phyloP scores from a whole-genome alignment of 2,329 filamentous ascomycete genomes.

The Rhytidhysteron rufulum region DNA sequence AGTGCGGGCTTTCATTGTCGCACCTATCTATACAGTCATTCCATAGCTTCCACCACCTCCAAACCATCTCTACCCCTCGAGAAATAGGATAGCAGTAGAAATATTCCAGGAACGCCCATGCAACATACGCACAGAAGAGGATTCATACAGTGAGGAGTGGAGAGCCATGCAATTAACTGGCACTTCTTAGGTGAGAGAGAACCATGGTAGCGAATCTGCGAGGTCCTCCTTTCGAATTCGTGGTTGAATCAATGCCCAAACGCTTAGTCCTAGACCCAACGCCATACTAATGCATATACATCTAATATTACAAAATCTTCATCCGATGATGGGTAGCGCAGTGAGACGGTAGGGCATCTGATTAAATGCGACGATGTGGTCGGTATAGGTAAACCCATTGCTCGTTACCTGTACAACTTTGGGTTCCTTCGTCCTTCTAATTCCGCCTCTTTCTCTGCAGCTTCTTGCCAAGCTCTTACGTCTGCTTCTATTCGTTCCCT shows the following conservation, averaged over 20 bases:
- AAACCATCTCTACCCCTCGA: no score
- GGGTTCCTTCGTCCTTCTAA: conserved; percentile 80
- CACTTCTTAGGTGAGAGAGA: background rate
- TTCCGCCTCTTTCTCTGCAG: conserved; percentile 68
- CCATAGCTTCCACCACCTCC: no score
- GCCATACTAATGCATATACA: background rate
- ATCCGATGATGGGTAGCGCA: background rate
- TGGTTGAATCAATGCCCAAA: background rate
- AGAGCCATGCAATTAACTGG: background rate
- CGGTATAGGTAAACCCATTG: background rate
- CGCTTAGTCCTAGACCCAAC: background rate
- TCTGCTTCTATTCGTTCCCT: conserved; percentile 90
- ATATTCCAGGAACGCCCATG: no score
- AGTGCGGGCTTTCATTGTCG: no score
- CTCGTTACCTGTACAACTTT: conserved; percentile 65
- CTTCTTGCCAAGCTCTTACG: conserved; percentile 65
- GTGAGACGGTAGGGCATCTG: background rate
- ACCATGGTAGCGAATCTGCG: background rate
- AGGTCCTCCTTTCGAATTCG: background rate
- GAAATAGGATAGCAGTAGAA: no score
- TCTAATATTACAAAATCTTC: background rate
- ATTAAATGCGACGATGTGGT: background rate
- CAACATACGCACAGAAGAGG: no score
- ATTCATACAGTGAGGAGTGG: background rate
- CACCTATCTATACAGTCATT: no score